Evolutionary conservation across 2,329 filamentous ascomycete genomes (phyloP), one percentile per base, ranked within the genome.

Genomic region (Colletotrichum paranaense): DNA sequence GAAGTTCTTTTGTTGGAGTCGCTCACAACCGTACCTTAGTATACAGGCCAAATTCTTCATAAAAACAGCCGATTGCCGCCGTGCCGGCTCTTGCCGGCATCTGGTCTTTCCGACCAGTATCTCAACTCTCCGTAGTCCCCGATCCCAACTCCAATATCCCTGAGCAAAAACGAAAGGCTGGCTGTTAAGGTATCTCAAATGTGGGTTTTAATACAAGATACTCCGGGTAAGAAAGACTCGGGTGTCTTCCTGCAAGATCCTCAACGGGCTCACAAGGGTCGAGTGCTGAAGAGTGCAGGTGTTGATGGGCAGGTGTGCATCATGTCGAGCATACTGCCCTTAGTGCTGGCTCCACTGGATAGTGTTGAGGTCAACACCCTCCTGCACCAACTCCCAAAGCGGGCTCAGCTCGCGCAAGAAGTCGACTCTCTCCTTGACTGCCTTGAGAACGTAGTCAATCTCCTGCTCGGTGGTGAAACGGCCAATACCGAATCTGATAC

Each of bases 271-370:
- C 52, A 35, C 38, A 9, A 16, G 30, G 11, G 26, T 38, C 28
- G n/a, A 35, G 16, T 9, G 32, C 42, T 49, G 19, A 49, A 26
- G n/a, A 24, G 49, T 19, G 46, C 19, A 35, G 32, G 22, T 28
- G 30, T 57, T 42, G 12, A 42, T 56, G 35, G 22, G 35, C 30
- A 8, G 8, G n/a, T 57, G 22, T 12, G 65, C 32, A 19, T n/a
- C 26, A 14, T 22, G 35, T 67, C 24, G 16, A 26, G 53, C 38
- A 35, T 30, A 24, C 14, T 26, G 46, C 14, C 11, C 73, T 89
- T 87, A 98, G 84, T 99, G 97, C 86, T 98, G 95, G 81, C 94
- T 97, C 97, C 97, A 99, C 85, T 99, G 93, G 79, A 99, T 99
- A 56, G 95, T 98, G 84, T 97, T 94, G 77, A 99, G 86, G 81